Conservation (phyloP, 345 rosid species). For the Aurinia saxatilis region DNA sequence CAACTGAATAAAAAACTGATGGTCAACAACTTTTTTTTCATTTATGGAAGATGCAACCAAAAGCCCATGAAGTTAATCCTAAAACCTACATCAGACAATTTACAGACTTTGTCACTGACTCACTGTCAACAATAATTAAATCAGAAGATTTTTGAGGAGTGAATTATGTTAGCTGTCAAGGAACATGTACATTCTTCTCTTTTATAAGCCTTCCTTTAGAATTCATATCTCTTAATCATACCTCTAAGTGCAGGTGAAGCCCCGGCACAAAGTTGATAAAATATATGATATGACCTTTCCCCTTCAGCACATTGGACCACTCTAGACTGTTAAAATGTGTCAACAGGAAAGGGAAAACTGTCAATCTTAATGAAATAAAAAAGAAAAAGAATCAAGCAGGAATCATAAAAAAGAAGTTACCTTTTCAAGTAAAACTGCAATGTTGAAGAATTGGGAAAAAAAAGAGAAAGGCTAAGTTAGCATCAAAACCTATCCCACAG, state of each 20-base stretch:
- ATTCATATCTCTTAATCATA: constrained; percentile 21
- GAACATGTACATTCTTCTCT: neutral
- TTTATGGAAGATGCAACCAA: constrained; percentile 2
- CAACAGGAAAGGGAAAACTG: constrained; percentile 19
- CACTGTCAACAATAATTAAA: neutral
- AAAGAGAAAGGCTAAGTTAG: constrained; percentile 32
- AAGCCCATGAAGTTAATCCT: neutral
- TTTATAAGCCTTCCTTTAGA: neutral
- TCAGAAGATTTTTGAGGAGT: neutral
- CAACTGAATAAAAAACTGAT: neutral
- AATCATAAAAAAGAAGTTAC: constrained; percentile 38
- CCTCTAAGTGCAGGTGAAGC: constrained; percentile 77
- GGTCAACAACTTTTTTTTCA: neutral
- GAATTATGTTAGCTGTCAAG: neutral
- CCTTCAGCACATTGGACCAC: constrained; percentile 96
- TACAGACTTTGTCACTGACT: neutral
- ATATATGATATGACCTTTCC: constrained; percentile 97
- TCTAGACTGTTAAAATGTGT: constrained; percentile 70
- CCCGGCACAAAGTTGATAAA: constrained; percentile 98
- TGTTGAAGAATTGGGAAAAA: constrained; percentile 23
- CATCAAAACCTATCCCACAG: too few species aligned
- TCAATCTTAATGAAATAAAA: neutral
- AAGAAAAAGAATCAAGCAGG: constrained; percentile 15
- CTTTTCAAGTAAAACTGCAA: constrained; percentile 95
- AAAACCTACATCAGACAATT: neutral